Conservation (phyloP, 2,329 filamentous ascomycete species). For the Pseudogymnoascus verrucosus region DNA sequence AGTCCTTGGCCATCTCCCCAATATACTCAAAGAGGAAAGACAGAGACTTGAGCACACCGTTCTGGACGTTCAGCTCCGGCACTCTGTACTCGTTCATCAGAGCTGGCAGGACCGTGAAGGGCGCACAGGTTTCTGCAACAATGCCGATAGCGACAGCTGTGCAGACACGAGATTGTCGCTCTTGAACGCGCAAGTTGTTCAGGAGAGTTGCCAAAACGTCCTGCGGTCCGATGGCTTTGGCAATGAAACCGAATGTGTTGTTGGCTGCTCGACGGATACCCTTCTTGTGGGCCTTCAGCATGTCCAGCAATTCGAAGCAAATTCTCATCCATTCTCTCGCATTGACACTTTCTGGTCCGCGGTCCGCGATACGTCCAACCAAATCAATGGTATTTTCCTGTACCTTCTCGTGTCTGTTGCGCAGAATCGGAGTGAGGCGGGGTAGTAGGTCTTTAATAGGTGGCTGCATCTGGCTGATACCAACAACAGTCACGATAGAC, state of each 20-base stretch:
- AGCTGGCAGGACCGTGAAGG: constrained; percentile 95
- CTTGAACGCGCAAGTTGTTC: constrained; percentile 94
- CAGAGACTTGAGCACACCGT: constrained; percentile 92
- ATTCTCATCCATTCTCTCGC: constrained; percentile 99
- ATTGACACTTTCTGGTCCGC: constrained; percentile 92
- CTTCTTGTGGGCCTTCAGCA: constrained; percentile 99
- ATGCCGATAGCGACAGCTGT: constrained; percentile 98
- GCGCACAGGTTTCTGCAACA: constrained; percentile 94
- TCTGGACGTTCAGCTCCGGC: constrained; percentile 96
- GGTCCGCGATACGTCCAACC: constrained; percentile 94
- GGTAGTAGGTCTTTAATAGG: constrained; percentile 94
- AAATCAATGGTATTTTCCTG: constrained; percentile 99
- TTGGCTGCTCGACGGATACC: constrained; percentile 96
- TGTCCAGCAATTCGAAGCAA: constrained; percentile 96
- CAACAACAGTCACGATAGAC: constrained; percentile 94
- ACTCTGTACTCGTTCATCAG: constrained; percentile 99
- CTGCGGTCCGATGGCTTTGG: constrained; percentile 96
- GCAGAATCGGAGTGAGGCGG: constrained; percentile 91
- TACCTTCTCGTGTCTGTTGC: constrained; percentile 97
- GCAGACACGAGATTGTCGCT: constrained; percentile 96
- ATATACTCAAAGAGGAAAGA: constrained; percentile 99
- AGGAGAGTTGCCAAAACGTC: constrained; percentile 92
- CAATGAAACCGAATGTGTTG: constrained; percentile 99
- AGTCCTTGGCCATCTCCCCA: constrained; percentile 98
- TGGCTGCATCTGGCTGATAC: constrained; percentile 96